phyloP scores from a whole-genome alignment of 1,284 basidiomycete genomes.

The Amylostereum areolatum region DNA sequence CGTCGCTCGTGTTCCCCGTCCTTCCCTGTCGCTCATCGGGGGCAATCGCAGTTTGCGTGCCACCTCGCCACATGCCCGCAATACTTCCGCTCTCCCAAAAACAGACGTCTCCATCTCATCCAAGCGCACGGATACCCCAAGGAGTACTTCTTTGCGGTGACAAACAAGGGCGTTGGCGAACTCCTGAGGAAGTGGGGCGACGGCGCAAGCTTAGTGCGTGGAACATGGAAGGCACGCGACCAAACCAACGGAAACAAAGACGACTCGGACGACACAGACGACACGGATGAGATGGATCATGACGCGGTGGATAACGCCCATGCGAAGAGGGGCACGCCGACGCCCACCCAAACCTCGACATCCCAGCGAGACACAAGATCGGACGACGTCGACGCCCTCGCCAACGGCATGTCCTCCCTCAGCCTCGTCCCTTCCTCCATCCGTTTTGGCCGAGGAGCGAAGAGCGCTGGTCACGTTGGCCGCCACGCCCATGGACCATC shows the following conservation, averaged over 20 bases:
- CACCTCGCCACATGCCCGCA: constrained; percentile 61
- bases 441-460: constrained; percentile 62
- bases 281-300: no score
- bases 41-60: constrained; percentile 66
- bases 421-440: constrained; percentile 62
- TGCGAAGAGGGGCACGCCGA: background rate
- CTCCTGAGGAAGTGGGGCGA: constrained; percentile 72
- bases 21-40: background rate
- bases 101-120: constrained; percentile 77
- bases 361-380: background rate
- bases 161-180: constrained; percentile 81
- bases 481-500: no score
- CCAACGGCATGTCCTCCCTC: constrained; percentile 50
- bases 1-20: constrained; percentile 1
- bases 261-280: constrained; percentile 17
- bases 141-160: constrained; percentile 84
- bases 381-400: constrained; percentile 37
- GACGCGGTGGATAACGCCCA: constrained; percentile 24
- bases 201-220: constrained; percentile 69
- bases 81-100: constrained; percentile 71
- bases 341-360: background rate
- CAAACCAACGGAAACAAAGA: constrained; percentile 12
- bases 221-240: constrained; percentile 58
- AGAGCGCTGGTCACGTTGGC: constrained; percentile 13
- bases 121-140: constrained; percentile 78